Base-by-base conservation (phyloP, 2,329 filamentous ascomycete genomes). In the Verticillium albo-atrum region DNA sequence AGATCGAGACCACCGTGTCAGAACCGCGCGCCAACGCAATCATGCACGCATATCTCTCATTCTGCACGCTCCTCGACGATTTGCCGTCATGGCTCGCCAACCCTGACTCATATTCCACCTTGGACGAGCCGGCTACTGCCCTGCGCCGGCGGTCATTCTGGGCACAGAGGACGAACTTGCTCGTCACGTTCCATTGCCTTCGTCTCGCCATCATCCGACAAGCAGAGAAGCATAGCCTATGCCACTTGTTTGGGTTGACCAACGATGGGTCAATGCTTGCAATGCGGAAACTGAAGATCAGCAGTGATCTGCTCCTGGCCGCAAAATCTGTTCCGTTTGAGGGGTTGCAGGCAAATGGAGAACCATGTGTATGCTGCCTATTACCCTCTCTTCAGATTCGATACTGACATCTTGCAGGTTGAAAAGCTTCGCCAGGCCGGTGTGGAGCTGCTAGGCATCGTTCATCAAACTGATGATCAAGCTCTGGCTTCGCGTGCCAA, bases 301-400 rank as follows among this genome's bases (percentile, higher is more conserved):
- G 75, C 3, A 67, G 73, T 12, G 75, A 77, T 54, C 77, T 77
- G 72, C 55, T 78, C n/a, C 66, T 71, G 0, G 70, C 77, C 0
- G 73, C 78, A 28, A 72, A 73, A 3, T 71, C 75, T 54, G 74
- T 73, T 3, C 76, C 76, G 0, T 78, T 78, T 51, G 77, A 75
- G 74, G 69, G 72, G 1, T 55, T 76, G 37, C 73, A 76, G 51
- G 70, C 74, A 6, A 76, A 76, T 23, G 73, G 74, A 2, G 74
- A 76, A 55, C 73, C 74, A 27, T 72, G 73, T 56, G 74, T 74
- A 58, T 66, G 73, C 6, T 3, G 34, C 3, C 20, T 26, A 10
- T 20, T 10, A 32, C 2, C 10, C 20, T 7, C 10, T 5, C 9
- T 3, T 23, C 42, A 12, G 12, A 12, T 4, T 23, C 6, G 5